Evolutionary conservation across 2,329 filamentous ascomycete species (phyloP), one percentile per base, ranked within the genome.

Genomic region (Aureobasidium vineae): DNA sequence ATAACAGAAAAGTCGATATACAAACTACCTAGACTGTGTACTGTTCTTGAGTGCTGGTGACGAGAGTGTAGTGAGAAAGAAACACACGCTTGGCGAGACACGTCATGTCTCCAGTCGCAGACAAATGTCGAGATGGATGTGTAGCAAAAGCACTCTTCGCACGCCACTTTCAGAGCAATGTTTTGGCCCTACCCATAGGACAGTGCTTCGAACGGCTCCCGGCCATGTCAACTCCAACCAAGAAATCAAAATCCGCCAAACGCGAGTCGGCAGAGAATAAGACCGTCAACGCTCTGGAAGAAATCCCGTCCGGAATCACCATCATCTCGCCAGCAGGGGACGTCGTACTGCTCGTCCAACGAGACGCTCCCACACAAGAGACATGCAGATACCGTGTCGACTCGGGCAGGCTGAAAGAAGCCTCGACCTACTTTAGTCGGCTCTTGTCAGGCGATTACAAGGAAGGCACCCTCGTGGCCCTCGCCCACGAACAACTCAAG

Each of bases 341-440:
- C 72, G 76, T 91, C 23, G 74, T 92, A 38, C 82, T 92, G 16
- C 82, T 87, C 68, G 83, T 91, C 41, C 83, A 83, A 8, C 90
- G 91, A 72, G 83, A 87, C 68, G 87, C 85, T 41, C 85, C 82
- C 2, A 78, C 76, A 50, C 77, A 63, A 57, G 2, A 82, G 68
- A 81, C 82, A 52, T 78, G 88, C 73, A 78, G 81, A 15, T 92
- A 88, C 72, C 83, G 89, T 31, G 88, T 90, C 50, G 81, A 83
- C 60, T 78, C 87, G 1, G 78, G 78, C 15, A 78, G 78, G 0
- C 79, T 92, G 40, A 85, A 82, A 75, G 80, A 80, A 68, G 81
- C 85, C 68, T 92, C 89, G 5, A 84, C 84, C 66, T 92, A 91
- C 75, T 92, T 92, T 74, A 82, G 82, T 65, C 86, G 85, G 66